A percentile compares a stretch with the other conserved stretches of the same genome.
These are phyloP conservation scores for Vitis hybrid DNA, from an alignment of 177 flowering plant genomes.

Conservation along the genomic window DNA sequence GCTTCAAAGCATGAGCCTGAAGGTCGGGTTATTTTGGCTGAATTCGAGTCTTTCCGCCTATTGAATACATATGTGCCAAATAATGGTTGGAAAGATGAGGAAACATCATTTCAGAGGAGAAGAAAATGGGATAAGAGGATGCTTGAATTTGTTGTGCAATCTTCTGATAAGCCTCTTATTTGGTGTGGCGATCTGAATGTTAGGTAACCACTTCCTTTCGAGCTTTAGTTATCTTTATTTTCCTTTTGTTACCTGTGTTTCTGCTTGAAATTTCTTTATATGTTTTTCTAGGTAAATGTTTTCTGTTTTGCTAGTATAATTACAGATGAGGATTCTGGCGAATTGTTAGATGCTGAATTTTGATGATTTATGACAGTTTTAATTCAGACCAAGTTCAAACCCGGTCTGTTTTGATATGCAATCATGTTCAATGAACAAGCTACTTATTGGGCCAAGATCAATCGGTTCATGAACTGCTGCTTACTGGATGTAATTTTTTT, in stretches of 20 bases:
- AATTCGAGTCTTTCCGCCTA: constrained; percentile 73
- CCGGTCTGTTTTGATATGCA: too few relatives aligned
- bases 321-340: too few relatives aligned
- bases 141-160: constrained; percentile 65
- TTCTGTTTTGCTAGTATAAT: too few relatives aligned
- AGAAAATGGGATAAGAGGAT: constrained; percentile 98
- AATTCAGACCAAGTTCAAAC: too few relatives aligned
- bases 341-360: too few relatives aligned
- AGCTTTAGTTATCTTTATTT: background rate
- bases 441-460: background rate
- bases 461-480: background rate
- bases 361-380: too few relatives aligned
- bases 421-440: background rate
- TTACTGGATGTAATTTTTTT: background rate
- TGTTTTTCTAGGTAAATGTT: too few relatives aligned
- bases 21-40: constrained; percentile 93
- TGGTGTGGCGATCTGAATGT: constrained; percentile 99
- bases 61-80: constrained; percentile 90
- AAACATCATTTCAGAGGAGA: constrained; percentile 81
- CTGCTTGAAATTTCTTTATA: background rate
- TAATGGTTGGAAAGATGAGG: constrained; percentile 99
- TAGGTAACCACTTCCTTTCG: constrained; percentile 45
- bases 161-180: constrained; percentile 79
- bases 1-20: constrained; percentile 89
- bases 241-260: background rate